These are phyloP conservation scores for Cladosporium sp. DNA, from an alignment of 2,329 filamentous ascomycete species.

Conservation along the genomic window DNA sequence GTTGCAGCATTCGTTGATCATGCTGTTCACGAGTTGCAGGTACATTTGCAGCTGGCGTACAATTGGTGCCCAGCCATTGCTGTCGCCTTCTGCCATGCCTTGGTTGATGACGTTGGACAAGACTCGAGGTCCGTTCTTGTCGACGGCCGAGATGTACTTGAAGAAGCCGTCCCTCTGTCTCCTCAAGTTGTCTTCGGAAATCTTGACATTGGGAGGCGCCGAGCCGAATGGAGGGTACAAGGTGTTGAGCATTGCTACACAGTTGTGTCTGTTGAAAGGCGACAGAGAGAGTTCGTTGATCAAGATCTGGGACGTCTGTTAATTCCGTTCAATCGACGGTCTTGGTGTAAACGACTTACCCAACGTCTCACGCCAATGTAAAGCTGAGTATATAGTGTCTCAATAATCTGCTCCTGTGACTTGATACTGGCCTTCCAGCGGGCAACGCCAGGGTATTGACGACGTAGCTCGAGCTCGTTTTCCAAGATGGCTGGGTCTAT, in stretches of 20 bases:
- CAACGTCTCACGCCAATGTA: constrained; percentile 64
- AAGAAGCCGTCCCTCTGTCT: constrained; percentile 63
- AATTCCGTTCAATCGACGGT: not conserved
- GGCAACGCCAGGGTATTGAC: constrained; percentile 55
- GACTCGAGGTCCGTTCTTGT: constrained; percentile 55
- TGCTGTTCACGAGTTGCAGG: constrained; percentile 57
- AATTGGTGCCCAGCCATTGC: constrained; percentile 56
- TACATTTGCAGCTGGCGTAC: constrained; percentile 57
- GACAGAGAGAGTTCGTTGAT: constrained; percentile 64
- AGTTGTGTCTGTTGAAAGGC: constrained; percentile 65
- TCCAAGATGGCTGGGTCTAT: constrained; percentile 50
- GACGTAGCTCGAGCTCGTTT: constrained; percentile 50
- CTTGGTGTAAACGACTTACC: constrained; percentile 45
- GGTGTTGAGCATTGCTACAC: constrained; percentile 68
- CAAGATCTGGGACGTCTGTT: constrained; percentile 49
- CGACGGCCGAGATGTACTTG: constrained; percentile 60
- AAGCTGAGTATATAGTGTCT: constrained; percentile 60
- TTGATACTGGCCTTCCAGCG: constrained; percentile 52
- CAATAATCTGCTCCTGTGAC: constrained; percentile 52
- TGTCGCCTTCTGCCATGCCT: constrained; percentile 52
- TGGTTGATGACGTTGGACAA: constrained; percentile 56
- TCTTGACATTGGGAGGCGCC: constrained; percentile 51
- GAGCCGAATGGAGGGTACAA: constrained; percentile 59
- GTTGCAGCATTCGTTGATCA: constrained; percentile 60
- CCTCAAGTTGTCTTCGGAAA: constrained; percentile 54